phyloP scores from a whole-genome alignment of 2,329 filamentous ascomycete genomes.

The Phaeomoniella chlamydospora region DNA sequence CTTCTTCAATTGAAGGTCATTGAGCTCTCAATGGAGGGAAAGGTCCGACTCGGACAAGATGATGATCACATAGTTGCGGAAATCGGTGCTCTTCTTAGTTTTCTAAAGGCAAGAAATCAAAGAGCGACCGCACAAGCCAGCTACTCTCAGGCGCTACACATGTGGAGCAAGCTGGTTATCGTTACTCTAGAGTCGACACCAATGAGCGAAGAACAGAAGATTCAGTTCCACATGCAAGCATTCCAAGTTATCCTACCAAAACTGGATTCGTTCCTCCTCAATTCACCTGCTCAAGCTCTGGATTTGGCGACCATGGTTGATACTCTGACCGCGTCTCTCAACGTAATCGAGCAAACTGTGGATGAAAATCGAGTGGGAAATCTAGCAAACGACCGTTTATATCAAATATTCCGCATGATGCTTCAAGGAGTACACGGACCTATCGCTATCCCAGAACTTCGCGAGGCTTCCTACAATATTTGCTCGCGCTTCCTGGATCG shows the following conservation, averaged over 20 bases:
- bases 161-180: constrained; percentile 74
- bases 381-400: constrained; percentile 74
- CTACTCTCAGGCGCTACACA: constrained; percentile 55
- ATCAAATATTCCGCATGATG: constrained; percentile 80
- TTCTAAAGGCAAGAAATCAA: constrained; percentile 25
- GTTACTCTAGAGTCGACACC: constrained; percentile 74
- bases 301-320: constrained; percentile 65
- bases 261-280: constrained; percentile 60
- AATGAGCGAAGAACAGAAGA: constrained; percentile 56
- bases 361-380: constrained; percentile 41
- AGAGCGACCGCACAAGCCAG: constrained; percentile 19
- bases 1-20: constrained; percentile 53
- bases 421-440: constrained; percentile 62
- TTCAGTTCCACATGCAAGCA: constrained; percentile 69
- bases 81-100: constrained; percentile 19
- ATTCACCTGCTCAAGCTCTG: constrained; percentile 54
- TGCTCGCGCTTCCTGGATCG: constrained; percentile 73
- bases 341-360: constrained; percentile 18
- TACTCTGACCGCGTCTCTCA: constrained; percentile 38
- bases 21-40: constrained; percentile 21
- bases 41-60: constrained; percentile 19
- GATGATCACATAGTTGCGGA: constrained; percentile 25
- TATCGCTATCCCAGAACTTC: constrained; percentile 54
- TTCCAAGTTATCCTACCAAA: constrained; percentile 80
- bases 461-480: constrained; percentile 81